Conservation (phyloP, 805 yeast species). For the Hemisphaericaspora nanyangensis region DNA sequence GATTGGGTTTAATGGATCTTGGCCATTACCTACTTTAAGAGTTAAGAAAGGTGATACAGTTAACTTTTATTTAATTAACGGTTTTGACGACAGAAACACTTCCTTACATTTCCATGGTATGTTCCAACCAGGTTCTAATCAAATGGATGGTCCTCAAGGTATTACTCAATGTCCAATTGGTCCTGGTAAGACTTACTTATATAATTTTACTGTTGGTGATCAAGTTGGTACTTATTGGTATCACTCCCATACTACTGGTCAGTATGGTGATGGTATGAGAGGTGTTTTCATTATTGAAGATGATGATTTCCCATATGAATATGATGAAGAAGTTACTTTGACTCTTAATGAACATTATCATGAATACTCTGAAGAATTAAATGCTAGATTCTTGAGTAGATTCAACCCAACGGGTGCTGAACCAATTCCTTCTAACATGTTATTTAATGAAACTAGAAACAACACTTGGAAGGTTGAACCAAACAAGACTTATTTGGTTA, state of each 20-base stretch:
- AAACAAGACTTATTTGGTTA: constrained; percentile 57
- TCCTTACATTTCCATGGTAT: constrained; percentile 92
- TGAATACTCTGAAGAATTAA: constrained; percentile 43
- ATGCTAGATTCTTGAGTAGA: constrained; percentile 49
- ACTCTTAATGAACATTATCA: constrained; percentile 66
- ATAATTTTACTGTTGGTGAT: constrained; percentile 77
- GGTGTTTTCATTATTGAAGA: constrained; percentile 73
- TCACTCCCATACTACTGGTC: constrained; percentile 89
- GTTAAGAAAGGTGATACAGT: constrained; percentile 80
- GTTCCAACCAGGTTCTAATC: constrained; percentile 69
- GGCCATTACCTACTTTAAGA: constrained; percentile 86
- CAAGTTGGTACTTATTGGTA: constrained; percentile 96
- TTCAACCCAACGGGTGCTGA: constrained; percentile 85
- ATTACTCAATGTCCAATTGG: constrained; percentile 89
- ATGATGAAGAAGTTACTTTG: constrained; percentile 58
- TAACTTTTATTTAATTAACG: constrained; percentile 69
- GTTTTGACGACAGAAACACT: constrained; percentile 63
- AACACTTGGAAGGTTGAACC: constrained; percentile 53
- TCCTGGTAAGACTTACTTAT: constrained; percentile 68
- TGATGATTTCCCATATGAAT: constrained; percentile 53
- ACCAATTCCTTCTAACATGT: constrained; percentile 66
- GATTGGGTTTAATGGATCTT: constrained; percentile 63
- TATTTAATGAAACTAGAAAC: constrained; percentile 64
- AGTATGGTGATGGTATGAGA: constrained; percentile 92
- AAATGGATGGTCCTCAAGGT: constrained; percentile 90